Evolutionary conservation across 2,329 filamentous ascomycete species (phyloP).

Genomic region (Magnaporthiopsis poae): DNA sequence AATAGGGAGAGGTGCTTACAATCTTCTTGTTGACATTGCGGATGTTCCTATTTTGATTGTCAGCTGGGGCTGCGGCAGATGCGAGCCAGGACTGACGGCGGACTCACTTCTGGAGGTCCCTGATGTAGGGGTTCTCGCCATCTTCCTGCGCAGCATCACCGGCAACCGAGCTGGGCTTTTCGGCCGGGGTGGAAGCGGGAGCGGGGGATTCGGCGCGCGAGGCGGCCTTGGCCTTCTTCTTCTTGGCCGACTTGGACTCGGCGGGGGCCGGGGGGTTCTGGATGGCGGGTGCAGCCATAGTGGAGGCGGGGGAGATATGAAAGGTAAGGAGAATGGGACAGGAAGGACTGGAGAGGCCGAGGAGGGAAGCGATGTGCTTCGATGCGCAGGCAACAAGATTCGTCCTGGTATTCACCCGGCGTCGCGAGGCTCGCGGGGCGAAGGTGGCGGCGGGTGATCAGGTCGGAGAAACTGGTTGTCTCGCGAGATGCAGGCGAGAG

Average conservation of each 20-base stretch:
- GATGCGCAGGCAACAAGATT: neutral
- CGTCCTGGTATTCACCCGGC: no score
- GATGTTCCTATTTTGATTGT: slow-evolving; percentile 54
- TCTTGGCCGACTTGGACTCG: slow-evolving; percentile 58
- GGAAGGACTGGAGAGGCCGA: slow-evolving; percentile 5
- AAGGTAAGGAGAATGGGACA: neutral
- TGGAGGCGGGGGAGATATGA: slow-evolving; percentile 10
- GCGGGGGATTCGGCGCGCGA: slow-evolving; percentile 45
- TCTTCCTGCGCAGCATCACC: slow-evolving; percentile 49
- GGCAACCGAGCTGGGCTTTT: slow-evolving; percentile 38
- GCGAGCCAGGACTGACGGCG: slow-evolving; percentile 8
- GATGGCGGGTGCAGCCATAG: slow-evolving; percentile 55
- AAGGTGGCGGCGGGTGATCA: no score
- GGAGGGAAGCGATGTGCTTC: neutral
- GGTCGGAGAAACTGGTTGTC: neutral
- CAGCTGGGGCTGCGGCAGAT: slow-evolving; percentile 7
- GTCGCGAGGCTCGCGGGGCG: no score
- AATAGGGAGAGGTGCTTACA: slow-evolving; percentile 77
- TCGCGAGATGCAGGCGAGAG: neutral
- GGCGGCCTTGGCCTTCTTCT: slow-evolving; percentile 54
- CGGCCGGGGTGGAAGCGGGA: slow-evolving; percentile 36
- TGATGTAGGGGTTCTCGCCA: slow-evolving; percentile 69
- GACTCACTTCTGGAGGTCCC: slow-evolving; percentile 79
- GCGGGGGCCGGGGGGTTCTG: slow-evolving; percentile 52
- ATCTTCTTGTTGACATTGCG: slow-evolving; percentile 93